phyloP scores from a whole-genome alignment of 257 asterid species.

The Cruciata laevipes region DNA sequence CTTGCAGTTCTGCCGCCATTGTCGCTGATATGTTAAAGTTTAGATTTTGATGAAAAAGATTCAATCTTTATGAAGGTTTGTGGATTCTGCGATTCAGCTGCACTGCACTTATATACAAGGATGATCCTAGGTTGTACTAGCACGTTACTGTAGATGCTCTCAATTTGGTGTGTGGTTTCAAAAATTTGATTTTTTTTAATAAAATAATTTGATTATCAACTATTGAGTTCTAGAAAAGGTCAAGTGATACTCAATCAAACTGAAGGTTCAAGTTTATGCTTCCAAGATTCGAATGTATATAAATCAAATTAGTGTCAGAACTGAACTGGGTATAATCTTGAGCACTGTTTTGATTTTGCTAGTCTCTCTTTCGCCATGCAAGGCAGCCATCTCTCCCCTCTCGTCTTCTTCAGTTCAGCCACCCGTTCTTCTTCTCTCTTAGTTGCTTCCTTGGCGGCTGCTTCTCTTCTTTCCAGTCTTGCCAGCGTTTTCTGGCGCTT shows the following conservation, averaged over 20 bases:
- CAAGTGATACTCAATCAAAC: too few species aligned
- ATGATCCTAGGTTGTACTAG: neutral
- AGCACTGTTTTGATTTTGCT: constrained; percentile 12
- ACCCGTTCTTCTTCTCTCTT: constrained; percentile 74
- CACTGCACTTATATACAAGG: too few species aligned
- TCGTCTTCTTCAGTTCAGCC: constrained; percentile 45
- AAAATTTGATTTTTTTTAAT: too few species aligned
- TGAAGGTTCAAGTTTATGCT: too few species aligned
- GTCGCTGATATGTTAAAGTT: neutral
- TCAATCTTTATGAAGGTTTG: neutral
- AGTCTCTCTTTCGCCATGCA: constrained; percentile 49
- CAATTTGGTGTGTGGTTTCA: too few species aligned
- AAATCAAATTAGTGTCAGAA: too few species aligned
- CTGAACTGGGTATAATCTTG: neutral
- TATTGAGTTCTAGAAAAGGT: too few species aligned
- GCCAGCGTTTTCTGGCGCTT: constrained; percentile 46
- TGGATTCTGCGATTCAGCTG: neutral
- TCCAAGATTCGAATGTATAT: too few species aligned
- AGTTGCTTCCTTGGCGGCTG: constrained; percentile 54
- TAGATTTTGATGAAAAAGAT: neutral
- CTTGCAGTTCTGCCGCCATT: constrained; percentile 16
- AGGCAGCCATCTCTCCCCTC: constrained; percentile 93
- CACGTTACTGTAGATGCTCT: constrained; percentile 5
- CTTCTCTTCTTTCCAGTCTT: constrained; percentile 62
- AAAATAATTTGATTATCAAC: too few species aligned